Percentiles rank a stretch among this genome's conserved stretches.
These are phyloP conservation scores for Cryomyces minteri DNA, from an alignment of 495 filamentous ascomycete genomes.

Conservation along the genomic window DNA sequence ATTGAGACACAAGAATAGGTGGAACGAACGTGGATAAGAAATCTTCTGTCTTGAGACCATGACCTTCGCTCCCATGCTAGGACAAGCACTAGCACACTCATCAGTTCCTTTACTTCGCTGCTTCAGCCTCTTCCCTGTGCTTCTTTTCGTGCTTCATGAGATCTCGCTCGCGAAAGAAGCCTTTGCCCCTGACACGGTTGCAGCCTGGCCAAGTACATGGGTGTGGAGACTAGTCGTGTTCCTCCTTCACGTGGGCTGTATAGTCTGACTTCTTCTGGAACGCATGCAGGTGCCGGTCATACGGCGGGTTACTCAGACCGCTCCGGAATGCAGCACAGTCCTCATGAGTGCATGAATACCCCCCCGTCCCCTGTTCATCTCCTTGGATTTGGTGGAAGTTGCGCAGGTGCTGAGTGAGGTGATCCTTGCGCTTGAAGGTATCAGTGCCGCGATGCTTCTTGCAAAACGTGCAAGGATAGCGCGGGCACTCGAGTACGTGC, in stretches of 20 bases:
- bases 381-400: slow-evolving; percentile 18
- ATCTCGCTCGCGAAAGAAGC: slow-evolving; percentile 16
- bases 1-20: too few relatives aligned
- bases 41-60: too few relatives aligned
- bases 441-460: slow-evolving; percentile 18
- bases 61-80: too few relatives aligned
- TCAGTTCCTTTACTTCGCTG: too few relatives aligned
- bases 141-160: slow-evolving; percentile 16
- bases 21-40: too few relatives aligned
- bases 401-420: slow-evolving; percentile 20
- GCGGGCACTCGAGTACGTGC: slow-evolving; percentile 2
- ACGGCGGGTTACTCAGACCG: background rate
- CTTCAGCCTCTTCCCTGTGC: background rate
- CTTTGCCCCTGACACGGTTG: slow-evolving; percentile 16
- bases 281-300: background rate
- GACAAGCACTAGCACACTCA: too few relatives aligned
- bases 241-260: slow-evolving; percentile 18
- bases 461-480: slow-evolving; percentile 16
- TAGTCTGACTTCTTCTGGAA: slow-evolving; percentile 15
- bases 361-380: background rate
- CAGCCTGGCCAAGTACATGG: slow-evolving; percentile 17
- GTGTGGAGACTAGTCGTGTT: slow-evolving; percentile 16
- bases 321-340: background rate
- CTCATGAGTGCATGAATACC: background rate
- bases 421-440: slow-evolving; percentile 20